These are phyloP conservation scores for Huntiella omanensis DNA, from an alignment of 2,329 filamentous ascomycete species.

Conservation along the genomic window DNA sequence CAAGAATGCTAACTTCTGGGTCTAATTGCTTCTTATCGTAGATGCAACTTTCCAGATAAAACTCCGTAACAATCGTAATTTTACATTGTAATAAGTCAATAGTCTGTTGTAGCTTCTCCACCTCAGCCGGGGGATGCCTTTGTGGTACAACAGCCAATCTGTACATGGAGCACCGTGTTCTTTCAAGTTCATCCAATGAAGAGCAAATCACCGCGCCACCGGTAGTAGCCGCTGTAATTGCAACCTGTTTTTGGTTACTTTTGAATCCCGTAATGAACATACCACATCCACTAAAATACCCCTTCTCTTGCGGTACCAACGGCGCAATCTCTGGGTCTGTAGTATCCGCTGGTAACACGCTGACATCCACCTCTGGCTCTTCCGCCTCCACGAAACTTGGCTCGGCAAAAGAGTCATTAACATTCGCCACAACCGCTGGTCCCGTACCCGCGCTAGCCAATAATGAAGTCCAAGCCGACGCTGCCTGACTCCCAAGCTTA, in stretches of 20 bases:
- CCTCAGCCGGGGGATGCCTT: constrained; percentile 4
- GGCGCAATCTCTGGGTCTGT: not conserved
- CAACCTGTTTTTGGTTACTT: constrained; percentile 11
- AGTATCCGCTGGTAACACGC: not conserved
- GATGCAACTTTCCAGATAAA: constrained; percentile 82
- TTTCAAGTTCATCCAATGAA: not conserved
- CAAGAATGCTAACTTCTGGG: constrained; percentile 52
- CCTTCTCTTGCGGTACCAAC: constrained; percentile 15
- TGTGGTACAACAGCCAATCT: constrained; percentile 36
- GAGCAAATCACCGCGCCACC: constrained; percentile 2
- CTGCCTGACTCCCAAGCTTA: constrained; percentile 60
- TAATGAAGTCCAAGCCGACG: constrained; percentile 83
- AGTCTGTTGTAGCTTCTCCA: not conserved
- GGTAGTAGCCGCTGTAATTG: constrained; percentile 2
- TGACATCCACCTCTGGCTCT: not conserved
- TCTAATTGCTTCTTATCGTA: constrained; percentile 54
- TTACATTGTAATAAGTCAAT: not conserved
- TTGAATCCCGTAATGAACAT: constrained; percentile 45
- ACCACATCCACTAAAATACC: constrained; percentile 34
- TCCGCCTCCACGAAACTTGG: not conserved
- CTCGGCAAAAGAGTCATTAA: constrained; percentile 6
- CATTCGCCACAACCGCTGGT: not conserved
- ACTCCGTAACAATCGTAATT: constrained; percentile 52
- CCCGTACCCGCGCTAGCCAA: constrained; percentile 26
- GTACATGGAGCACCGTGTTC: not conserved